A percentile compares a stretch with the other conserved stretches of the same genome.
These are phyloP conservation scores for Ceratorhiza oryzae-sativae DNA, from an alignment of 1,284 basidiomycete genomes.

Conservation along the genomic window DNA sequence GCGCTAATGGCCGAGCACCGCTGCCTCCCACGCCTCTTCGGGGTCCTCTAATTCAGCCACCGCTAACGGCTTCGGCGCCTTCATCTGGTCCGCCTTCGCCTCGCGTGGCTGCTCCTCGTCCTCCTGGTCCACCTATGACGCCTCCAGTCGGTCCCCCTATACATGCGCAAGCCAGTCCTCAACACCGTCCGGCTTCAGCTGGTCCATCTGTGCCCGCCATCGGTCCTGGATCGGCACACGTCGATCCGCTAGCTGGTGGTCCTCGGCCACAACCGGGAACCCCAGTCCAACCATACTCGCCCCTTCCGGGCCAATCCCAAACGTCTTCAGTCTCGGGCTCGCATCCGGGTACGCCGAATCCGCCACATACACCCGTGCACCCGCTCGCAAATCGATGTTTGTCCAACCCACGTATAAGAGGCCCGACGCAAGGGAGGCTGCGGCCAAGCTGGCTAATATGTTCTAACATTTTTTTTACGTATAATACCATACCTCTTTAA, in stretches of 20 bases:
- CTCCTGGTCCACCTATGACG: constrained; percentile 53
- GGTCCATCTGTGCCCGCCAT: constrained; percentile 50
- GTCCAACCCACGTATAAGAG: constrained; percentile 69
- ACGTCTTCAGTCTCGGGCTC: constrained; percentile 43
- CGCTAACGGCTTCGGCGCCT: constrained; percentile 28
- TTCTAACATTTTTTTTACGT: constrained; percentile 57
- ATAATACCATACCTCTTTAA: neutral
- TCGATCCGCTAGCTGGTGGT: constrained; percentile 15
- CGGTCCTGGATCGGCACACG: constrained; percentile 19
- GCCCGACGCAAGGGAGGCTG: constrained; percentile 81
- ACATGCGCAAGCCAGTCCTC: neutral
- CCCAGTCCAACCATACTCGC: constrained; percentile 11
- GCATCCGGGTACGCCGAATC: constrained; percentile 59
- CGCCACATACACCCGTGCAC: constrained; percentile 50
- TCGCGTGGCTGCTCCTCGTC: constrained; percentile 11
- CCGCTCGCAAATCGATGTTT: constrained; percentile 72
- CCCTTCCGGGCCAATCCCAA: constrained; percentile 15
- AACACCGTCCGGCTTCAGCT: constrained; percentile 1
- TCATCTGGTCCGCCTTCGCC: constrained; percentile 22
- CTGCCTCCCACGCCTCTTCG: constrained; percentile 64
- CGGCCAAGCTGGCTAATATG: constrained; percentile 86
- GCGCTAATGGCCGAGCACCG: constrained; percentile 55
- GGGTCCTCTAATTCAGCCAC: constrained; percentile 60
- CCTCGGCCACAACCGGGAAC: constrained; percentile 16
- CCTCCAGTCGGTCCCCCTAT: constrained; percentile 18